Percentiles rank a stretch among this genome's conserved stretches.
Evolutionary conservation across 257 asterid genomes (phyloP).

Genomic region (Paulownia fortunei): DNA sequence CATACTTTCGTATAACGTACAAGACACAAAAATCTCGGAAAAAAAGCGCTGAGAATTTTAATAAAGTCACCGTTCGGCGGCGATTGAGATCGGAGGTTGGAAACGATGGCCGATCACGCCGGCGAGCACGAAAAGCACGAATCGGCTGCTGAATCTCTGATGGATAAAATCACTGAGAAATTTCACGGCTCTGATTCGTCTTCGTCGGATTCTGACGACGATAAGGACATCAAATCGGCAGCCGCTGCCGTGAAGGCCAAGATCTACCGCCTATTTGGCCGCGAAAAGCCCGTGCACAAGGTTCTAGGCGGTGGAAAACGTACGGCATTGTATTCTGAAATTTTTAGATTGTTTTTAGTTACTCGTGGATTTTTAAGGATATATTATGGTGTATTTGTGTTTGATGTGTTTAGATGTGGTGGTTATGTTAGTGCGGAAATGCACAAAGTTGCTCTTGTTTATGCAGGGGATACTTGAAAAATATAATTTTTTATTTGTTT

Average conservation of each 20-base stretch:
- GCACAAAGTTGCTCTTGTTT: background rate
- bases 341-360: conserved; percentile 18
- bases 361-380: background rate
- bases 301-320: conserved; percentile 90
- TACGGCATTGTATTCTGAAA: conserved; percentile 38
- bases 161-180: conserved; percentile 69
- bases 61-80: conserved; percentile 36
- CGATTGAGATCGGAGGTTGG: conserved; percentile 45
- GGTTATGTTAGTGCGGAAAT: background rate
- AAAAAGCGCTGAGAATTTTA: conserved; percentile 18
- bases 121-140: conserved; percentile 60
- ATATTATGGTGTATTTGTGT: background rate
- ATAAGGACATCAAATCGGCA: conserved; percentile 48
- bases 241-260: conserved; percentile 55
- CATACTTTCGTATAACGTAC: conserved; percentile 7
- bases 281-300: conserved; percentile 77
- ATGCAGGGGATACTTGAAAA: background rate
- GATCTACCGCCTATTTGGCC: conserved; percentile 83
- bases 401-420: conserved; percentile 8
- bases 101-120: conserved; percentile 71
- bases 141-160: conserved; percentile 52
- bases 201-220: conserved; percentile 74
- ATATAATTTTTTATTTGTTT: background rate
- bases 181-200: conserved; percentile 66
- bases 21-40: conserved; percentile 12